These are phyloP conservation scores for Neonectria neomacrospora DNA, from an alignment of 2,329 filamentous ascomycete species.

Conservation along the genomic window DNA sequence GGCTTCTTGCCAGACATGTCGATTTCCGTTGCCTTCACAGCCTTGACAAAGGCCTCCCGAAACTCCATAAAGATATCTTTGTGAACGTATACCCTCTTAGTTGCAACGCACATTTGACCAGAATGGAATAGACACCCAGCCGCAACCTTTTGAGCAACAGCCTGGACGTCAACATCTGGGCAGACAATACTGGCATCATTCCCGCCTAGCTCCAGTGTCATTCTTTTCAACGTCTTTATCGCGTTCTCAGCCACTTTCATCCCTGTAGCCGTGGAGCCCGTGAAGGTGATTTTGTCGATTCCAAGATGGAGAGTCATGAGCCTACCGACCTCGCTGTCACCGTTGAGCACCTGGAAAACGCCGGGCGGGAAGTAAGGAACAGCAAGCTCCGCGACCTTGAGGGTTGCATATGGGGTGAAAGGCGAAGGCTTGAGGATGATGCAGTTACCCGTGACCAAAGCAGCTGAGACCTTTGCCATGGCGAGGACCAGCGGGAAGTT, in stretches of 20 bases:
- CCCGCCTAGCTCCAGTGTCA: constrained; percentile 69
- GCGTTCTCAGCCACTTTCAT: constrained; percentile 68
- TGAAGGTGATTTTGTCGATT: constrained; percentile 72
- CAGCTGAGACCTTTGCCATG: constrained; percentile 64
- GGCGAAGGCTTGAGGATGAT: constrained; percentile 68
- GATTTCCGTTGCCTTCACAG: constrained; percentile 45
- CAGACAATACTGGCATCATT: constrained; percentile 69
- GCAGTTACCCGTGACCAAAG: constrained; percentile 64
- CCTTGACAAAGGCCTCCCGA: constrained; percentile 49
- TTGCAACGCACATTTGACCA: constrained; percentile 49
- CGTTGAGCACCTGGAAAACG: constrained; percentile 68
- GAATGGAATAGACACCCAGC: constrained; percentile 66
- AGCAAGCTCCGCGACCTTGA: constrained; percentile 69
- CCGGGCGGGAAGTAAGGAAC: constrained; percentile 67
- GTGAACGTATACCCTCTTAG: constrained; percentile 69
- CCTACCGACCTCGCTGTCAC: constrained; percentile 68
- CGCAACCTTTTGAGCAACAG: constrained; percentile 45
- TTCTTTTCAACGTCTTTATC: constrained; percentile 66
- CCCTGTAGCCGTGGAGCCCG: constrained; percentile 69
- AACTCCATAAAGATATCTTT: constrained; percentile 67
- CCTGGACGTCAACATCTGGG: constrained; percentile 63
- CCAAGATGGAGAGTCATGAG: constrained; percentile 66
- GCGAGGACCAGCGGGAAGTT: constrained; percentile 65
- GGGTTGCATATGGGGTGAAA: constrained; percentile 65
- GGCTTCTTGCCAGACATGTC: constrained; percentile 24